Conservation (phyloP, 106 monocot genomes). For the Dioscorea alata region DNA sequence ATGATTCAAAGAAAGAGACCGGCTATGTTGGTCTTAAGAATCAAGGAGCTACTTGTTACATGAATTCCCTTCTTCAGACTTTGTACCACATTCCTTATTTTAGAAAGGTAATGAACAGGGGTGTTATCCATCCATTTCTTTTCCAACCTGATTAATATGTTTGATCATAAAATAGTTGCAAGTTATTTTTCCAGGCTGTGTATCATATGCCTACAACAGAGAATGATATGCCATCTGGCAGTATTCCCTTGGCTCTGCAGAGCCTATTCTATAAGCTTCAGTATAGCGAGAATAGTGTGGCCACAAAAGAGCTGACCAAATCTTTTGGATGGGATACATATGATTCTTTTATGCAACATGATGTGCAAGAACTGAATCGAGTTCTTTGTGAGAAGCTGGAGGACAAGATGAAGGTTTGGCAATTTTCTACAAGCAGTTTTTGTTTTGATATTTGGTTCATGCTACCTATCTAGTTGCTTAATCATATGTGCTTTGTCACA, state of each 20-base stretch:
- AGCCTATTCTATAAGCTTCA: conserved; percentile 65
- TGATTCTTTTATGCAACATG: conserved; percentile 72
- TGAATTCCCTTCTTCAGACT: conserved; percentile 71
- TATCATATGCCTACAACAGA: conserved; percentile 49
- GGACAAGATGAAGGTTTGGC: conserved; percentile 81
- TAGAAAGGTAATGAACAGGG: conserved; percentile 34
- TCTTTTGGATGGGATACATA: conserved; percentile 57
- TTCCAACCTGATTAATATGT: not conserved
- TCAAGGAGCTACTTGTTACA: conserved; percentile 74
- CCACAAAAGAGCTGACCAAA: conserved; percentile 46
- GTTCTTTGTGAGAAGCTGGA: conserved; percentile 83
- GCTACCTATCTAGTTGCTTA: not conserved
- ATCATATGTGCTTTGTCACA: conserved; percentile 11
- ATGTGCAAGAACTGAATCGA: conserved; percentile 86
- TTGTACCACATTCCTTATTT: conserved; percentile 71
- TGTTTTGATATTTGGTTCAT: not conserved
- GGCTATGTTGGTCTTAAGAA: conserved; percentile 77
- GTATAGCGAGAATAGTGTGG: conserved; percentile 56
- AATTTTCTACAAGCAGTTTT: not conserved
- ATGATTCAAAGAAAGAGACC: conserved; percentile 68
- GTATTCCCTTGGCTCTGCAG: conserved; percentile 40
- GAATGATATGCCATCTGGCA: conserved; percentile 37
- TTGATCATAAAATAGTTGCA: not conserved
- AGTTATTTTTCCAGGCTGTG: conserved; percentile 21
- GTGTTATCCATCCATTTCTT: not conserved